Percentiles rank a stretch among this genome's conserved stretches.
Evolutionary conservation across 2,329 filamentous ascomycete genomes (phyloP).

Genomic region (Penicillium janthinellum): DNA sequence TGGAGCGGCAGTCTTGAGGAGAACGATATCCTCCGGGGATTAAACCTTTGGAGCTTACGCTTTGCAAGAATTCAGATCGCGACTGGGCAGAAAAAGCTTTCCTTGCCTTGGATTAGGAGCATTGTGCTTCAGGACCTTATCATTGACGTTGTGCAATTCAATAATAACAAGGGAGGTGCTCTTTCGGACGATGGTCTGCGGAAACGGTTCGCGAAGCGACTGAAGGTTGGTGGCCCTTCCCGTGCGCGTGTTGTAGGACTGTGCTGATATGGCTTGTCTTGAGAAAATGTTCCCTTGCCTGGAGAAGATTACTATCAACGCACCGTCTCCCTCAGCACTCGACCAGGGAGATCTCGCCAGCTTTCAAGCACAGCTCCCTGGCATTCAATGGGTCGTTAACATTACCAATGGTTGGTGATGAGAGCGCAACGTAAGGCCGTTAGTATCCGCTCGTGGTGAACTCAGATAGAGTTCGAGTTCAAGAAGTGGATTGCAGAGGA

Average conservation of each 20-base stretch:
- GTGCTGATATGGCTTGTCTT: neutral
- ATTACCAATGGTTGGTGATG: neutral
- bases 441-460: neutral
- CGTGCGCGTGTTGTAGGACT: neutral
- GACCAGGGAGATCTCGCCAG: neutral
- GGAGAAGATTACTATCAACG: neutral
- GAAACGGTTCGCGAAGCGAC: neutral
- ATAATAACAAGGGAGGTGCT: neutral
- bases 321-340: neutral
- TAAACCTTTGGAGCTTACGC: neutral
- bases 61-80: neutral
- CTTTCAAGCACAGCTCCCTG: neutral
- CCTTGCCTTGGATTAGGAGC: neutral
- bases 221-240: neutral
- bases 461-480: neutral
- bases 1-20: neutral
- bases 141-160: neutral
- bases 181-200: neutral
- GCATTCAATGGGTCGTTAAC: neutral
- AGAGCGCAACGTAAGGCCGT: neutral
- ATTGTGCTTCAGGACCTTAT: neutral
- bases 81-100: neutral
- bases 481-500: neutral
- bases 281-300: neutral
- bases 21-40: neutral